Conservation (phyloP, 2,329 filamentous ascomycete species). For the Cytospora mali region DNA sequence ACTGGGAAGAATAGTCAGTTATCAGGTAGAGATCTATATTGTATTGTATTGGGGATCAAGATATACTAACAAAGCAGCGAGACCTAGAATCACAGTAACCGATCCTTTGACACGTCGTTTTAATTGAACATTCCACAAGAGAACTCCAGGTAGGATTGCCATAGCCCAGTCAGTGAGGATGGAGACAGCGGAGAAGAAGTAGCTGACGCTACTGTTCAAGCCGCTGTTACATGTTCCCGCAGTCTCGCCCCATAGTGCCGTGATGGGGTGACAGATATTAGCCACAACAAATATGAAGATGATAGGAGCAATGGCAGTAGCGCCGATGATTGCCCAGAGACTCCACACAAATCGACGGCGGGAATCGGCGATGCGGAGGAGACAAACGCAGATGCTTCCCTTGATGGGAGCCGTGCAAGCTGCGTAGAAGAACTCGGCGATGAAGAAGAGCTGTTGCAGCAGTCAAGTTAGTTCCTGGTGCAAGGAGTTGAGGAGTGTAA, state of each 20-base stretch:
- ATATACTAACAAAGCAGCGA: constrained; percentile 45
- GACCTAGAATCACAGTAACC: constrained; percentile 45
- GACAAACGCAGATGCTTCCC: constrained; percentile 36
- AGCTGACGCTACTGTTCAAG: constrained; percentile 37
- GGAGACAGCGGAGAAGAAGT: constrained; percentile 41
- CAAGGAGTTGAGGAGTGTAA: constrained; percentile 30
- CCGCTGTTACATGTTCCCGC: constrained; percentile 34
- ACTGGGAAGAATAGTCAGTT: constrained; percentile 29
- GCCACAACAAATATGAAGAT: constrained; percentile 36
- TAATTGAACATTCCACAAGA: constrained; percentile 47
- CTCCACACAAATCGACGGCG: constrained; percentile 35
- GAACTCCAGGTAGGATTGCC: constrained; percentile 42
- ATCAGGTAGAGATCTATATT: neutral
- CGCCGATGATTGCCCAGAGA: constrained; percentile 34
- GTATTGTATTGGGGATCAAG: neutral
- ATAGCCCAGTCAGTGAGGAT: constrained; percentile 40
- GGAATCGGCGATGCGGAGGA: constrained; percentile 37
- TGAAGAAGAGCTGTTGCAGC: constrained; percentile 39
- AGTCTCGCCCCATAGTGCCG: constrained; percentile 37
- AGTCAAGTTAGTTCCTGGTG: neutral
- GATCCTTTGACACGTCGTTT: constrained; percentile 48
- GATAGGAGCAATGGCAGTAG: constrained; percentile 31
- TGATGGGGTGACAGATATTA: constrained; percentile 39
- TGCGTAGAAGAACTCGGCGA: constrained; percentile 44
- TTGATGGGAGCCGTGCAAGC: constrained; percentile 36